These are phyloP conservation scores for Pistacia atlantica DNA, from an alignment of 345 rosid species.

Conservation along the genomic window DNA sequence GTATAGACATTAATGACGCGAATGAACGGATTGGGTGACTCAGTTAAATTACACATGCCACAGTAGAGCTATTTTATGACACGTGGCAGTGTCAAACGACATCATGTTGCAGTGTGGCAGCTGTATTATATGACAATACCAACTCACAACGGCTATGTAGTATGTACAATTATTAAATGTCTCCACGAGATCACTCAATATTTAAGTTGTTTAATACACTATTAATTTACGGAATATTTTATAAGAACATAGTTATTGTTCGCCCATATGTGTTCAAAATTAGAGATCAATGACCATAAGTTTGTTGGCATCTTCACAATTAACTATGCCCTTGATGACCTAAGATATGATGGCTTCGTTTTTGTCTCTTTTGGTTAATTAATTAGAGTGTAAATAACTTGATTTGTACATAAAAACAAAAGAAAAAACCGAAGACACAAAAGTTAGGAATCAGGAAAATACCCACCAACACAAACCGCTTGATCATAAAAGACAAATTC, in stretches of 20 bases:
- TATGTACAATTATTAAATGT: background rate
- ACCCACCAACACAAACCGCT: background rate
- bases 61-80: background rate
- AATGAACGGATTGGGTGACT: background rate
- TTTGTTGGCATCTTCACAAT: background rate
- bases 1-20: background rate
- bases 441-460: no score
- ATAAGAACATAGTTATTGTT: background rate
- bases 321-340: background rate
- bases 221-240: background rate
- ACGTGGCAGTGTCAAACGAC: background rate
- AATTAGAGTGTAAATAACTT: no score
- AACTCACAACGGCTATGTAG: background rate
- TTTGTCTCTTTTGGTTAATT: background rate
- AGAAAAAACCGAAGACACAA: background rate
- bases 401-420: background rate
- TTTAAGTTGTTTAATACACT: background rate
- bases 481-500: background rate
- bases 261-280: background rate
- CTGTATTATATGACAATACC: background rate
- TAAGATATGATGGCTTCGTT: background rate
- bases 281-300: background rate
- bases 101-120: background rate
- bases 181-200: background rate
- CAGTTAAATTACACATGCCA: background rate